A percentile compares a stretch with the other conserved stretches of the same genome.
These are phyloP conservation scores for Mycosphaerelloides madeirae DNA, from an alignment of 2,329 filamentous ascomycete species.

Conservation along the genomic window DNA sequence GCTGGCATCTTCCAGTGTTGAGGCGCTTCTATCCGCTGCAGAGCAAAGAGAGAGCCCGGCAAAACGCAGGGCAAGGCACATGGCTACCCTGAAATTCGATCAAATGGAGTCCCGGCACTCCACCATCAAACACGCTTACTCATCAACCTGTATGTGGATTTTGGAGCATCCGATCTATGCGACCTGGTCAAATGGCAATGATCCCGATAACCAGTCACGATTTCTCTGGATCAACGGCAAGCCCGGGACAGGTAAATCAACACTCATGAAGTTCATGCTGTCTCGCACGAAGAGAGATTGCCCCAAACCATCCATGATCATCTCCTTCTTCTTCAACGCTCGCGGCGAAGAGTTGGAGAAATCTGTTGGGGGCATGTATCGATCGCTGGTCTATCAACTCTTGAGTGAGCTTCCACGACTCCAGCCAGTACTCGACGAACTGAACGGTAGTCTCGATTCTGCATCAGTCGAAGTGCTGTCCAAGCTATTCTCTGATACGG, in stretches of 20 bases:
- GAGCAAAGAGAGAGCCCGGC: no score
- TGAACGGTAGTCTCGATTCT: not conserved
- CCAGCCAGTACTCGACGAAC: constrained; percentile 30
- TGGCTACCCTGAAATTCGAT: constrained; percentile 32
- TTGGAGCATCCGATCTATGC: constrained; percentile 33
- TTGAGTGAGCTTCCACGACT: constrained; percentile 35
- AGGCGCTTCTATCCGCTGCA: no score
- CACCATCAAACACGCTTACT: constrained; percentile 37
- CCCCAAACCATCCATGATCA: constrained; percentile 17
- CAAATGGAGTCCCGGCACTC: constrained; percentile 38
- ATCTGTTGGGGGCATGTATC: constrained; percentile 47
- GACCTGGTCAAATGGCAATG: constrained; percentile 34
- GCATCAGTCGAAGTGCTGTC: constrained; percentile 23
- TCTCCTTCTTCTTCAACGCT: constrained; percentile 51
- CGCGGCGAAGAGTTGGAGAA: constrained; percentile 43
- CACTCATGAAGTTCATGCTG: constrained; percentile 30
- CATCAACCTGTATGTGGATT: constrained; percentile 43
- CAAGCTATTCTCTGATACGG: constrained; percentile 24
- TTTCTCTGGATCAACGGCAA: constrained; percentile 21
- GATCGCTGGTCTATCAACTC: constrained; percentile 47
- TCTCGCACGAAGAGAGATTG: constrained; percentile 14
- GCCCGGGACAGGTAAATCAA: constrained; percentile 18
- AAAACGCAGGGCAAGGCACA: not conserved
- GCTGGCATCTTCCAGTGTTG: no score
- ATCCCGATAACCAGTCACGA: constrained; percentile 17